phyloP scores from a whole-genome alignment of 1,284 basidiomycete genomes.

The Sporisorium reilianum region DNA sequence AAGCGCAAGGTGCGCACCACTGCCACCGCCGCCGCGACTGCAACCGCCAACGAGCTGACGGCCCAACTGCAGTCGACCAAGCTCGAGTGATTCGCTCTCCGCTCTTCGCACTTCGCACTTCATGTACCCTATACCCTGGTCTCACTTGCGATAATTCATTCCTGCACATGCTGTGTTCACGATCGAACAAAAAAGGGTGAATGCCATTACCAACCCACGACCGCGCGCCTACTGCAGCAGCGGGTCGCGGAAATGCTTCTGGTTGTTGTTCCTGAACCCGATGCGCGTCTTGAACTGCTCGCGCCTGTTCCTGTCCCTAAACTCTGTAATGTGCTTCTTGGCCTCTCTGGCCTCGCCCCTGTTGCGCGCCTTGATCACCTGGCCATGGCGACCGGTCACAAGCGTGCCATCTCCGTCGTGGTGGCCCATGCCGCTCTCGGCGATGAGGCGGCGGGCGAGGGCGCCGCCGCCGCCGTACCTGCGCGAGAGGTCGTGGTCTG shows the following conservation, averaged over 20 bases:
- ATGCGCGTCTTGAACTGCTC: slow-evolving; percentile 86
- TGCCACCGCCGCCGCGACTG: slow-evolving; percentile 3
- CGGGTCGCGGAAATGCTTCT: slow-evolving; percentile 68
- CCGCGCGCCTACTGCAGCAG: slow-evolving; percentile 56
- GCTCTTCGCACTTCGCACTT: too few relatives aligned
- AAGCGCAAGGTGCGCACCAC: slow-evolving; percentile 14
- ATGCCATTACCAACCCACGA: neutral
- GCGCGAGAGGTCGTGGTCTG: slow-evolving; percentile 30
- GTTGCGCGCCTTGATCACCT: slow-evolving; percentile 74
- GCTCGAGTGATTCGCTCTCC: slow-evolving; percentile 12
- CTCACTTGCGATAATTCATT: neutral
- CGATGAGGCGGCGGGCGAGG: slow-evolving; percentile 57
- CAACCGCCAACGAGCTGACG: slow-evolving; percentile 17
- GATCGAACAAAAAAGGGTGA: neutral
- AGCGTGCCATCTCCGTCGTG: slow-evolving; percentile 43
- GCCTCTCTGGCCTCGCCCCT: slow-evolving; percentile 93
- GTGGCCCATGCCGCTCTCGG: slow-evolving; percentile 47
- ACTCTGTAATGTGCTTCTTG: slow-evolving; percentile 85
- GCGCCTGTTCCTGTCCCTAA: slow-evolving; percentile 81
- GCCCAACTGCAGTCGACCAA: slow-evolving; percentile 23
- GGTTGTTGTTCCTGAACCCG: slow-evolving; percentile 65
- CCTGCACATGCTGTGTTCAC: neutral
- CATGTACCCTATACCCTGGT: slow-evolving; percentile 5
- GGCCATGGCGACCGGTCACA: slow-evolving; percentile 54
- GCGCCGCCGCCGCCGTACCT: slow-evolving; percentile 49